Base-by-base conservation (phyloP, 257 asterid genomes). In the Misopates orontium region DNA sequence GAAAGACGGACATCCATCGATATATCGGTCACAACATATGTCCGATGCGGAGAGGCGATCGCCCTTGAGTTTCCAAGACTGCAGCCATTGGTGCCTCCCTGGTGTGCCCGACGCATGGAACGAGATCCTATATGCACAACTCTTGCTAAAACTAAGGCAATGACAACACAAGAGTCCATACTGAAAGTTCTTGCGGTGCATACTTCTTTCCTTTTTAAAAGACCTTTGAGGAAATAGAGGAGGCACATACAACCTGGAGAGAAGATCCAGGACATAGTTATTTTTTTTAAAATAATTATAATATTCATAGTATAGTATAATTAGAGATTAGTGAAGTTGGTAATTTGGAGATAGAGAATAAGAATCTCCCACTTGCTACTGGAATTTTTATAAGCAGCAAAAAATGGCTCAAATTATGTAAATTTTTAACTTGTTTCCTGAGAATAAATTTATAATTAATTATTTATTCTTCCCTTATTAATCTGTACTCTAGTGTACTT, bases 21-120 rank as follows among this genome's bases (percentile, higher is more conserved):
- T 88, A 15, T 82, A 83, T 10, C 55, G 91, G 74, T 85, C 69
- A 17, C 79, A 55, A 9, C 70, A 78, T 39, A 47, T 62, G 13
- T 60, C 85, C 3, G 69, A 74, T 0, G 70, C 52, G 9, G 89
- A 87, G 67, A 75, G 64, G 41, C 58, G 57, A 66, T 67, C 80
- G 17, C 88, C 80, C 15, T 52, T 82, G 52, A 72, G 66, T 20
- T 57, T 70, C 21, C 96, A 88, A 51, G 94, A 88, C 57, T 88
- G 96, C 66, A 83, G 94, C 69, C 96, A 88, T 69, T 88, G 96
- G 96, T 88, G 96, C 58, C 88, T 88, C 0, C 95, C 96, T 0
- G 96, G 96, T 0, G 93, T 85, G 16, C 96, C 93, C 18, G 95
- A 88, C 69, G 49, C 79, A 0, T 88, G 96, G 96, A 88, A 88